These are phyloP conservation scores for Moniliella sp. DNA, from an alignment of 1,284 basidiomycete species.

Conservation along the genomic window DNA sequence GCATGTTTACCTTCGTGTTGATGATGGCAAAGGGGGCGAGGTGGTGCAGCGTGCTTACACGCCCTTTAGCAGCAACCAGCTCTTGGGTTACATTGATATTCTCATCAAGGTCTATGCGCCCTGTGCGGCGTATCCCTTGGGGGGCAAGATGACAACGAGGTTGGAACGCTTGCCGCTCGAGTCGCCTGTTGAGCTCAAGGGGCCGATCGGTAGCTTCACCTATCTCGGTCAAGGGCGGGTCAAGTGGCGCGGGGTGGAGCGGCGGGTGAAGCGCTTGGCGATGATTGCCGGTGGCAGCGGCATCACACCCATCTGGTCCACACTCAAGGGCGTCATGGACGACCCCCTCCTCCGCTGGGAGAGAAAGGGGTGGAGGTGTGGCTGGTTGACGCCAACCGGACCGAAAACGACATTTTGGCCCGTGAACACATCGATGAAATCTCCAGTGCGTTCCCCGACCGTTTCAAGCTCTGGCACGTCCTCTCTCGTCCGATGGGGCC, in stretches of 20 bases:
- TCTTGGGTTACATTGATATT: slow-evolving; percentile 39
- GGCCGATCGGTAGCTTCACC: slow-evolving; percentile 45
- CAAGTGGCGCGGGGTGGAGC: slow-evolving; percentile 36
- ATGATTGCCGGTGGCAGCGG: slow-evolving; percentile 47
- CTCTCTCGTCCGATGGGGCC: slow-evolving; percentile 33
- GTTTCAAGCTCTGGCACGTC: slow-evolving; percentile 40
- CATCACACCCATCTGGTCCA: slow-evolving; percentile 41
- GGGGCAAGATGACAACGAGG: slow-evolving; percentile 44
- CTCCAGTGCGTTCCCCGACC: slow-evolving; percentile 25
- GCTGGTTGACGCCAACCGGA: slow-evolving; percentile 42
- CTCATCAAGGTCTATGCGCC: slow-evolving; percentile 44
- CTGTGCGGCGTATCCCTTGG: slow-evolving; percentile 35
- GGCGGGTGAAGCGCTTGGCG: slow-evolving; percentile 38
- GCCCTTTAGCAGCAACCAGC: slow-evolving; percentile 40
- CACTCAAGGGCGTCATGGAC: slow-evolving; percentile 37
- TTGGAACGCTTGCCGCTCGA: slow-evolving; percentile 39
- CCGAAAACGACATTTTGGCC: slow-evolving; percentile 40
- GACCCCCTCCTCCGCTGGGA: too few species aligned
- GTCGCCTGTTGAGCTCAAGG: slow-evolving; percentile 45
- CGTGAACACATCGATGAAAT: slow-evolving; percentile 41
- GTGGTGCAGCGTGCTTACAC: slow-evolving; percentile 47
- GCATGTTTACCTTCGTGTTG: slow-evolving; percentile 40
- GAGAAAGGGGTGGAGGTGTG: slow-evolving; percentile 38
- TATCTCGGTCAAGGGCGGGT: slow-evolving; percentile 40
- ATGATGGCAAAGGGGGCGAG: slow-evolving; percentile 33